These are phyloP conservation scores for Artemisia annua DNA, from an alignment of 129 eudicot genomes.

Conservation along the genomic window DNA sequence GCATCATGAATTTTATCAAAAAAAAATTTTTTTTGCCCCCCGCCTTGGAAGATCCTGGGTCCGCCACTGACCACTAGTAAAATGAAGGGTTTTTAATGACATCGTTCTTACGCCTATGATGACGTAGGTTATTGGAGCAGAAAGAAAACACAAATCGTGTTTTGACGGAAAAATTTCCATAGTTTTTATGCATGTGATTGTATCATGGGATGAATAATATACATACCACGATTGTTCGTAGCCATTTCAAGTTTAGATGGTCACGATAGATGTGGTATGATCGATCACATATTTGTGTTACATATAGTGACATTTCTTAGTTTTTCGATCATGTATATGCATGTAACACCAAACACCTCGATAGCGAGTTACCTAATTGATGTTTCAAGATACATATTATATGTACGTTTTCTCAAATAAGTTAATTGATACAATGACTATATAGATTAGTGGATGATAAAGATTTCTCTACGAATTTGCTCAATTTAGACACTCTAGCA, in stretches of 20 bases:
- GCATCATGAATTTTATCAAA: too few species aligned
- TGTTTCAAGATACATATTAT: too few species aligned
- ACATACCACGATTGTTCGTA: neutral
- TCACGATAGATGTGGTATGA: neutral
- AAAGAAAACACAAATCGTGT: too few species aligned
- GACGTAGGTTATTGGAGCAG: neutral
- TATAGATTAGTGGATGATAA: neutral
- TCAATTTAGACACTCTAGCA: neutral
- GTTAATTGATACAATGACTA: neutral
- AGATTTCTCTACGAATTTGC: neutral
- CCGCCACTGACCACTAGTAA: slow-evolving; percentile 19
- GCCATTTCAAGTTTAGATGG: neutral
- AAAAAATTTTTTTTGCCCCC: too few species aligned
- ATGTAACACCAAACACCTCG: too few species aligned
- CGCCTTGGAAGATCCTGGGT: too few species aligned
- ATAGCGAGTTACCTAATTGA: too few species aligned
- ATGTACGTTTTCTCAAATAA: too few species aligned
- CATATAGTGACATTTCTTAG: too few species aligned
- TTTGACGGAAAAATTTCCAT: neutral
- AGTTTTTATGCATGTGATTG: neutral
- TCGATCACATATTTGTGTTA: too few species aligned
- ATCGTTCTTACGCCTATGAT: slow-evolving; percentile 9
- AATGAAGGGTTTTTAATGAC: slow-evolving; percentile 13
- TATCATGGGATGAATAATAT: too few species aligned
- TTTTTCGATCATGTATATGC: too few species aligned